Evolutionary conservation across 2,329 filamentous ascomycete species (phyloP).

Genomic region (Ophiosphaerella herpotricha): DNA sequence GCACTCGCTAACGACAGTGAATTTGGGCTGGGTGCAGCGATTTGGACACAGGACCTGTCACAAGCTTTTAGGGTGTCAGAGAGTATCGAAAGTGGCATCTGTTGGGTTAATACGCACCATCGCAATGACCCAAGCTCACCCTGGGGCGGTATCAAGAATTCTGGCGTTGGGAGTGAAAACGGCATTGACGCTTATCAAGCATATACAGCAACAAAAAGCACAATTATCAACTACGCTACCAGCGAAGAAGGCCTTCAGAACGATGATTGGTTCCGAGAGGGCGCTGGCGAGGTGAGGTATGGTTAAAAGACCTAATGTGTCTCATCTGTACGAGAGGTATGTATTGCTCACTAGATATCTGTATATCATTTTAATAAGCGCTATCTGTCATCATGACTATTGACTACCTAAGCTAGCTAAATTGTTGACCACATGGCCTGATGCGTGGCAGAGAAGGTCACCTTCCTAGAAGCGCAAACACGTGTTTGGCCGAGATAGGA

Average conservation of each 20-base stretch:
- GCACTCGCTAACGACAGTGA: conserved; percentile 55
- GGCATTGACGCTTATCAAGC: conserved; percentile 59
- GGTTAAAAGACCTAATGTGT: conserved; percentile 40
- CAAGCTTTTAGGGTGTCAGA: conserved; percentile 55
- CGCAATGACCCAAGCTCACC: conserved; percentile 73
- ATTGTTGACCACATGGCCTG: too few relatives aligned
- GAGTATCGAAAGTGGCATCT: conserved; percentile 55
- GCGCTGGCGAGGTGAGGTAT: conserved; percentile 62
- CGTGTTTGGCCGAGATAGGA: too few relatives aligned
- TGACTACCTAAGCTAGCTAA: too few relatives aligned
- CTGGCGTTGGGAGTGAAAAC: conserved; percentile 74
- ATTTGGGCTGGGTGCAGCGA: conserved; percentile 56
- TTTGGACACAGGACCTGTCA: conserved; percentile 57
- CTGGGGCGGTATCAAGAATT: conserved; percentile 67
- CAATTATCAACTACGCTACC: conserved; percentile 70
- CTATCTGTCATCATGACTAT: too few relatives aligned
- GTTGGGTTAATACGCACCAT: conserved; percentile 63
- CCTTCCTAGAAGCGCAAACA: too few relatives aligned
- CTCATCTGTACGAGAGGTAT: too few relatives aligned
- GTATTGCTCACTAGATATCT: too few relatives aligned
- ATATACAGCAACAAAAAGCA: conserved; percentile 63
- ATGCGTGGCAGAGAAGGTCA: too few relatives aligned
- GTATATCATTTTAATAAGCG: too few relatives aligned
- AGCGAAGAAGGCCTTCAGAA: conserved; percentile 55
- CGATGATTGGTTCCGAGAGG: conserved; percentile 73